Base-by-base conservation (phyloP, 179 eudicot species). In the Vitellaria paradoxa region DNA sequence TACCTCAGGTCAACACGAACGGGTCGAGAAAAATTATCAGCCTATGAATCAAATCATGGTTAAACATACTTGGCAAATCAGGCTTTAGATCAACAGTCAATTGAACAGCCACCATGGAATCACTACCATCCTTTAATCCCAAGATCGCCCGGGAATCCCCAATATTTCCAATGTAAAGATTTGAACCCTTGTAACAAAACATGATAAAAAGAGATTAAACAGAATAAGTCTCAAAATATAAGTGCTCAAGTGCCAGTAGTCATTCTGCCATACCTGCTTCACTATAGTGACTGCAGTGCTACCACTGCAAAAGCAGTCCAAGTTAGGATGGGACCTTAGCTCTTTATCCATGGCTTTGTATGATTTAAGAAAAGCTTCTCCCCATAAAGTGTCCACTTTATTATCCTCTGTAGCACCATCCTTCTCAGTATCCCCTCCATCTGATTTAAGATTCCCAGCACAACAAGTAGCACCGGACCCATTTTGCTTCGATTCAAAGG, bases 31-130 rank as follows among this genome's bases (percentile, higher is more conserved):
- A 57, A 57, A 3, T 9, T n/a, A 15, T 57, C 15, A 49, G 9
- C 24, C 20, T 18, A 77, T 15, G 1, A 24, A 52, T 13, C 5
- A 64, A 66, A 52, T 53, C 14, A 49, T 37, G 23, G 37, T n/a
- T 62, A 42, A 66, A 81, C 92, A 68, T 92, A 93, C 98, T 89
- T 61, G 98, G 98, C 74, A 93, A 82, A 88, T 93, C 96, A 47
- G 98, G 98, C 86, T 93, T 93, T 49, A 93, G 89, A 91, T 93
- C 98, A 82, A 93, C 93, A n/a, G 98, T 92, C 90, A 93, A 84
- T 76, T 93, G 98, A 80, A 81, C 71, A 68, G 98, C 97, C 50
- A 87, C 83, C 86, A 93, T 82, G 18, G 82, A 74, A 81, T 87
- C 88, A 76, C 84, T 86, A 65, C 52, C 73, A 65, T 89, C 97